Base-by-base conservation (phyloP, 441 rosid genomes). In the Macaranga tanarius region DNA sequence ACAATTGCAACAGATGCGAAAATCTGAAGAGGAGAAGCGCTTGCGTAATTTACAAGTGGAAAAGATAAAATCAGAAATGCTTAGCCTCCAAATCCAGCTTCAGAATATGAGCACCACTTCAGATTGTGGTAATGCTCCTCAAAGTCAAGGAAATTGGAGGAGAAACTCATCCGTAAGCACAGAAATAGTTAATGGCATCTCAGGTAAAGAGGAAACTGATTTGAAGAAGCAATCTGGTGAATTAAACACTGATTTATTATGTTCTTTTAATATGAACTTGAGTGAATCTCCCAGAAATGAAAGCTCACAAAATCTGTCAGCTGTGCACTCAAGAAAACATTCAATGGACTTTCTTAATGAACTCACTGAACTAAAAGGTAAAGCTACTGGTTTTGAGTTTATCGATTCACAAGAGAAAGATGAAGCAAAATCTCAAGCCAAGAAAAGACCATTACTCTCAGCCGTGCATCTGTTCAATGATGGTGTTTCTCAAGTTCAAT, bases 1-100 rank as follows among this genome's bases (percentile, higher is more conserved):
- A 69, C 98, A 93, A 67, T 79, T 95, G 75, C 98, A 90, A 77
- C 86, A 90, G 80, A 89, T 92, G 72, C 91, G 92, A 62, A 93
- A 93, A 78, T 82, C 90, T 64, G 96, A 93, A 81, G 98, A 91
- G 76, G 85, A 88, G 80, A 90, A 90, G 79, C 80, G 84, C 76
- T 86, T 82, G 77, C 91, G 96, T n/a, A 87, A 93, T 83, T 81
- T 84, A 79, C 99, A 95, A 75, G 99, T 93, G 72, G 99, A 95
- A 82, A 95, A 91, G 82, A 95, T 95, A 90, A 95, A 95, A 79
- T 90, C 97, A 28, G 98, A 95, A 83, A 93, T 95, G 97, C 90
- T 92, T 74, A 95, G 90, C 87, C 85, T 95, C 81, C 97, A 89
- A 77, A 89, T 82, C 78, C 92, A 93, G 81, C 96, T 95, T 80